phyloP scores from a whole-genome alignment of 768 basidiomycete genomes.

The Favolaschia claudopus region DNA sequence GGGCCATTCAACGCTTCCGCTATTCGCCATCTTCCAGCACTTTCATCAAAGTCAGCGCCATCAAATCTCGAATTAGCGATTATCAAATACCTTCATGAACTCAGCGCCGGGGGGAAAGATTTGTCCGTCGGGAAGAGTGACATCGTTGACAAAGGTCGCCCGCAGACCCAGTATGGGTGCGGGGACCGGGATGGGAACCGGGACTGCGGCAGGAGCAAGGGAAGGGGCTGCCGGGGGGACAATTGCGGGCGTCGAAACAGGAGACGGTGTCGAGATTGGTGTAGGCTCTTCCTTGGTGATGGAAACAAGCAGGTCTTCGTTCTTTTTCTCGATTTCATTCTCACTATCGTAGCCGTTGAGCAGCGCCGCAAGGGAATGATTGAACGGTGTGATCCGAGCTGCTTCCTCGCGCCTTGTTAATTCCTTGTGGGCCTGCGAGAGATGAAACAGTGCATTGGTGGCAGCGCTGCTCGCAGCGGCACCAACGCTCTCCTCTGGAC shows the following conservation, averaged over 20 bases:
- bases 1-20: conserved; percentile 71
- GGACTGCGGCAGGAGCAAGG: neutral
- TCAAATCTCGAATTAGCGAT: too few species aligned
- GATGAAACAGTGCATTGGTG: too few species aligned
- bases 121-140: conserved; percentile 79
- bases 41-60: too few species aligned
- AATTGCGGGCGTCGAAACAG: too few species aligned
- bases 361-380: conserved; percentile 40
- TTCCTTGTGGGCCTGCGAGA: too few species aligned
- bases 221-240: too few species aligned
- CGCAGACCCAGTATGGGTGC: conserved; percentile 40
- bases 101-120: conserved; percentile 83
- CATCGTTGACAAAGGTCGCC: conserved; percentile 68
- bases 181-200: conserved; percentile 10
- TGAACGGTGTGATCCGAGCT: conserved; percentile 18
- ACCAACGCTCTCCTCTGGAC: conserved; percentile 23
- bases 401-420: conserved; percentile 15
- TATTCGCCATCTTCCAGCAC: conserved; percentile 79
- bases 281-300: conserved; percentile 7
- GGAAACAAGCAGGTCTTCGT: neutral
- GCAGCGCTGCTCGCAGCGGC: too few species aligned
- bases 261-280: neutral
- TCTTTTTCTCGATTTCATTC: conserved; percentile 3
- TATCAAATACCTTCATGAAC: too few species aligned
- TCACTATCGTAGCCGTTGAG: conserved; percentile 37